Evolutionary conservation across 495 filamentous ascomycete species (phyloP).

Genomic region (Neurospora discreta): DNA sequence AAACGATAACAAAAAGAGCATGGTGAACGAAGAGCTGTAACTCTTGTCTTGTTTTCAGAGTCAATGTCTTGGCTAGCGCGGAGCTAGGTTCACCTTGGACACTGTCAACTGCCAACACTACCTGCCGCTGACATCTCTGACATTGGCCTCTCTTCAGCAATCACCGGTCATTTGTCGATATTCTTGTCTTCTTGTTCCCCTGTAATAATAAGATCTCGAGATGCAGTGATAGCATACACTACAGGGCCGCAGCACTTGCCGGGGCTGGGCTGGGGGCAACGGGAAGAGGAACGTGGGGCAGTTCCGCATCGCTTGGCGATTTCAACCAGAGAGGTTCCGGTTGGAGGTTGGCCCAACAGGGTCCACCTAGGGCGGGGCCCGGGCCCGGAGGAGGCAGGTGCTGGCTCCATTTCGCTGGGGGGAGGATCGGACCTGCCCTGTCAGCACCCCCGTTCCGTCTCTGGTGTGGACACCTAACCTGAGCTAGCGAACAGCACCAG

Average conservation of each 20-base stretch:
- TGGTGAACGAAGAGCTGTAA: background rate
- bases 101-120: background rate
- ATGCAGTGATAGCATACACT: background rate
- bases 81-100: background rate
- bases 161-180: background rate
- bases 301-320: background rate
- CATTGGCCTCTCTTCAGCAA: background rate
- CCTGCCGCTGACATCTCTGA: background rate
- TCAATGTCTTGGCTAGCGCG: background rate
- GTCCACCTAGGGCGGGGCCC: too few relatives aligned
- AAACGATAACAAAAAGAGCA: background rate
- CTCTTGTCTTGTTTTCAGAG: background rate
- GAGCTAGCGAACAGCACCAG: background rate
- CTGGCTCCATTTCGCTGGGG: background rate
- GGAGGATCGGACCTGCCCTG: background rate
- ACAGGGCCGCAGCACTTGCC: too few relatives aligned
- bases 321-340: background rate
- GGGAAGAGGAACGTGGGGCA: background rate
- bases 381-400: background rate
- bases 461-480: background rate
- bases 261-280: background rate
- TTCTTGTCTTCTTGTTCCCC: background rate
- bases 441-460: background rate
- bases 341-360: background rate
- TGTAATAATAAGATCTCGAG: background rate